A percentile compares a stretch with the other conserved stretches of the same genome.
Evolutionary conservation across 1,284 basidiomycete genomes (phyloP).

Genomic region (Rhodotorula sp.): DNA sequence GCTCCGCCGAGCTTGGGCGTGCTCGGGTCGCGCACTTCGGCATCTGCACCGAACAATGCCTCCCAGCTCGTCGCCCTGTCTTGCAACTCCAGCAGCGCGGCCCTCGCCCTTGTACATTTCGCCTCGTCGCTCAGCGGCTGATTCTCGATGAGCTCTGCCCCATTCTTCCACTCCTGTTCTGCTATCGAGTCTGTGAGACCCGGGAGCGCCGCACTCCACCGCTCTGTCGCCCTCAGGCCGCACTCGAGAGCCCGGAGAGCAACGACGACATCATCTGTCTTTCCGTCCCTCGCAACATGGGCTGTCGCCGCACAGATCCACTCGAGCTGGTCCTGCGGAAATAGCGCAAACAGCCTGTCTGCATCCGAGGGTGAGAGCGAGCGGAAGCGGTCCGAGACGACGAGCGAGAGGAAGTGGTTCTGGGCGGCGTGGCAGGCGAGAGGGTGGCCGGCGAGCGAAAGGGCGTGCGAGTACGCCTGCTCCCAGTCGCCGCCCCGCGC

Average conservation of each 20-base stretch:
- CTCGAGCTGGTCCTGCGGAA: background rate
- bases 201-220: background rate
- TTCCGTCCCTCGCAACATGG: background rate
- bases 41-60: slow-evolving; percentile 21
- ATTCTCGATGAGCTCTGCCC: slow-evolving; percentile 7
- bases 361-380: slow-evolving; percentile 15
- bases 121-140: background rate
- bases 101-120: slow-evolving; percentile 3
- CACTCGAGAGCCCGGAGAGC: slow-evolving; percentile 6
- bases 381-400: background rate
- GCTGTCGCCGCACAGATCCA: slow-evolving; percentile 24
- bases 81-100: slow-evolving; percentile 25
- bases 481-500: slow-evolving; percentile 14
- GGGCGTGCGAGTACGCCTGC: background rate
- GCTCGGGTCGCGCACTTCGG: background rate
- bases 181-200: slow-evolving; percentile 11
- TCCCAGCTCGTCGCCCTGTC: slow-evolving; percentile 38
- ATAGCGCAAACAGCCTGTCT: background rate
- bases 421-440: slow-evolving; percentile 24
- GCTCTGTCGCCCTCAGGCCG: slow-evolving; percentile 14
- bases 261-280: background rate
- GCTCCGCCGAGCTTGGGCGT: background rate
- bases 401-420: slow-evolving; percentile 16
- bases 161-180: slow-evolving; percentile 9
- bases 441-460: slow-evolving; percentile 3